Conservation (phyloP, 179 eudicot genomes). For the Actinidia arguta region DNA sequence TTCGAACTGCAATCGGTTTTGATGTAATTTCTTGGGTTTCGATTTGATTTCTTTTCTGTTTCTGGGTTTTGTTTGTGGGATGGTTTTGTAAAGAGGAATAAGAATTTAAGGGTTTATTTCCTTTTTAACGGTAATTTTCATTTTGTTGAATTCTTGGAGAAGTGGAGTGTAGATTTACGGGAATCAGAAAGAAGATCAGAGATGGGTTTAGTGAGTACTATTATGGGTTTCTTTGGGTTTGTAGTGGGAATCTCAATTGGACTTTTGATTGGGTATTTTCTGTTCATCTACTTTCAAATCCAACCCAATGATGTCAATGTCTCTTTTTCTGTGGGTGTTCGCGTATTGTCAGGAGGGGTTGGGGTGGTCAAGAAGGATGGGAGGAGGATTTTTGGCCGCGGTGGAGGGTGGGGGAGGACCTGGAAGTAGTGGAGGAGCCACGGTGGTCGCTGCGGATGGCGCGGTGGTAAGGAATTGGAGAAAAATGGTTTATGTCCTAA, state of each 20-base stretch:
- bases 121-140: no score
- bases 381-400: no score
- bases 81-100: background rate
- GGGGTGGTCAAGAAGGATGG: no score
- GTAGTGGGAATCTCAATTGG: conserved; percentile 49
- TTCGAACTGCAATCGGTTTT: no score
- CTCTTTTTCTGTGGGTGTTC: no score
- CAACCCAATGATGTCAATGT: conserved; percentile 48
- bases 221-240: conserved; percentile 53
- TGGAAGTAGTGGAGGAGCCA: no score
- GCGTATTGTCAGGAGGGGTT: no score
- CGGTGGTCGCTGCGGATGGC: no score
- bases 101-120: background rate
- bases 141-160: conserved; percentile 6
- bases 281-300: conserved; percentile 52
- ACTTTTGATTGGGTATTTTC: conserved; percentile 46
- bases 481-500: no score
- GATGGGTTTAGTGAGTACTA: conserved; percentile 52
- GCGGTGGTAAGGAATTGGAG: no score
- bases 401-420: no score
- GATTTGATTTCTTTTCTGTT: background rate
- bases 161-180: background rate
- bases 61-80: background rate
- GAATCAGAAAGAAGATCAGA: conserved; percentile 11
- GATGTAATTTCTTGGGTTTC: no score